phyloP scores from a whole-genome alignment of 2,329 filamentous ascomycete species.

The Colletotrichum aenigma region DNA sequence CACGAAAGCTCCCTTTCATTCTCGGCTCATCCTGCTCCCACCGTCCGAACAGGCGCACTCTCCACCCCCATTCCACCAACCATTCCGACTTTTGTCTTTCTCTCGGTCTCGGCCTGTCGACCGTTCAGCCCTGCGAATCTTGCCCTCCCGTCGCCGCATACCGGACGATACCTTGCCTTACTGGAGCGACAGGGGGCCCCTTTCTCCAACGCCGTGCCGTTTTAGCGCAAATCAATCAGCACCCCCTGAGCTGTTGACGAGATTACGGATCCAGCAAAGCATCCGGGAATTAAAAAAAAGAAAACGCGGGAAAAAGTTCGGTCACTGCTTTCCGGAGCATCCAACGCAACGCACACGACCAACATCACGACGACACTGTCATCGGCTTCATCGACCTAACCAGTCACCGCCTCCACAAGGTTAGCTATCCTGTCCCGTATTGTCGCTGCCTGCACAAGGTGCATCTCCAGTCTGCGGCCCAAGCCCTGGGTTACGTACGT shows the following conservation, averaged over 20 bases:
- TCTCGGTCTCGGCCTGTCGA: neutral
- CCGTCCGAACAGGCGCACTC: neutral
- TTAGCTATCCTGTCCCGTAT: neutral
- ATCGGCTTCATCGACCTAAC: neutral
- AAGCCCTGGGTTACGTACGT: neutral
- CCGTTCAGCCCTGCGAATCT: neutral
- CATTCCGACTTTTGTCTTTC: neutral
- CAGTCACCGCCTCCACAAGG: neutral
- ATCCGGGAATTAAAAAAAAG: neutral
- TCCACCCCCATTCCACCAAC: neutral
- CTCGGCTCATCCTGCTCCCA: neutral
- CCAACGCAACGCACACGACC: neutral
- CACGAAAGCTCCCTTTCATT: neutral
- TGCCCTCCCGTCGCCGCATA: neutral
- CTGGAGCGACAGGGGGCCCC: neutral
- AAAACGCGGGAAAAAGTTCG: neutral
- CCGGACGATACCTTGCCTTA: neutral
- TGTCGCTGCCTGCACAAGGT: neutral
- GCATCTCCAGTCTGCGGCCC: neutral
- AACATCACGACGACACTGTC: neutral
- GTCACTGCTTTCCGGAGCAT: neutral
- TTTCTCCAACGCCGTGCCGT: neutral
- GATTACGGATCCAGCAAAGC: conserved; percentile 13
- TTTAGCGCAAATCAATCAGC: conserved; percentile 6
- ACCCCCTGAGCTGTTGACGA: conserved; percentile 15